Percentiles rank a stretch among this genome's conserved stretches.
These are phyloP conservation scores for Arthroderma sp. DNA, from an alignment of 2,329 filamentous ascomycete genomes.

Conservation along the genomic window DNA sequence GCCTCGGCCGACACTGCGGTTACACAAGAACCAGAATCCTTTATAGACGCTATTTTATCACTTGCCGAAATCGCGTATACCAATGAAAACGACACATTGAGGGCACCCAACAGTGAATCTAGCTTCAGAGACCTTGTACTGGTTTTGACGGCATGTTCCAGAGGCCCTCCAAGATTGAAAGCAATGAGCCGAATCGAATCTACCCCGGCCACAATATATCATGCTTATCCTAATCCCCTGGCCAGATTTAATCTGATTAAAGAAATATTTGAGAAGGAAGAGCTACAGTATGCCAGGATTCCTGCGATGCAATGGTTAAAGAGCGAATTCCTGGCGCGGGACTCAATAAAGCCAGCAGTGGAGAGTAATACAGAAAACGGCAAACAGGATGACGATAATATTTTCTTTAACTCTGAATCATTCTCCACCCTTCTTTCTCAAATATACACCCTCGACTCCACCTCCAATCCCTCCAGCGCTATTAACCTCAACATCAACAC, in stretches of 20 bases:
- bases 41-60: slow-evolving; percentile 42
- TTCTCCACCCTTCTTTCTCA: slow-evolving; percentile 34
- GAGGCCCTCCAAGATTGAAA: slow-evolving; percentile 16
- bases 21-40: slow-evolving; percentile 28
- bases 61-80: slow-evolving; percentile 39
- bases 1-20: slow-evolving; percentile 19
- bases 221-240: slow-evolving; percentile 40
- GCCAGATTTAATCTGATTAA: slow-evolving; percentile 42
- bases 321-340: slow-evolving; percentile 39
- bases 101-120: slow-evolving; percentile 36
- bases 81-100: slow-evolving; percentile 21
- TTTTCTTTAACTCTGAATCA: slow-evolving; percentile 26
- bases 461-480: background rate
- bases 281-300: slow-evolving; percentile 42
- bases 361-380: background rate
- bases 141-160: slow-evolving; percentile 26
- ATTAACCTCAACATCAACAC: background rate
- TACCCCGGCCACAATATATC: slow-evolving; percentile 28
- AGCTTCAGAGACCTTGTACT: slow-evolving; percentile 42
- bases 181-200: slow-evolving; percentile 25
- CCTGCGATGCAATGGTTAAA: slow-evolving; percentile 49
- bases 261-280: slow-evolving; percentile 42
- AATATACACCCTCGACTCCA: slow-evolving; percentile 30
- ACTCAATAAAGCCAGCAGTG: background rate
- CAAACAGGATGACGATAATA: background rate